A percentile compares a stretch with the other conserved stretches of the same genome.
phyloP scores from a whole-genome alignment of 2,329 filamentous ascomycete species.

The Microascus cirrosus region DNA sequence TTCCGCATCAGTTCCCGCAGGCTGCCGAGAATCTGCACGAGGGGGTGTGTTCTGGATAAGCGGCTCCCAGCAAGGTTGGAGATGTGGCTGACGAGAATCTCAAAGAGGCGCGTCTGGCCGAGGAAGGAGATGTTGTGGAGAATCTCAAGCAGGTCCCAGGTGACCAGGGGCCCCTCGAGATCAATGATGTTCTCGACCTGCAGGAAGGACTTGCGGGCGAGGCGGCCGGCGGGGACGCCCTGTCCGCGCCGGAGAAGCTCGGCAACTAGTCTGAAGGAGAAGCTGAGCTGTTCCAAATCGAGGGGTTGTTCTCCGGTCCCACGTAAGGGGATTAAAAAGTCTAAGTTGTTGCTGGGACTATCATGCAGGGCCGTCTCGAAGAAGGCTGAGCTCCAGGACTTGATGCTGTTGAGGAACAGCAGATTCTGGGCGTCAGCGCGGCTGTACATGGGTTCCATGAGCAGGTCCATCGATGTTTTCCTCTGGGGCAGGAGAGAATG shows the following conservation, averaged over 20 bases:
- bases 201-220: constrained; percentile 13
- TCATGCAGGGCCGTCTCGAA: not conserved
- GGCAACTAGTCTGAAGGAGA: constrained; percentile 8
- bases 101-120: constrained; percentile 5
- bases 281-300: constrained; percentile 7
- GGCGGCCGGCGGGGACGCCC: constrained; percentile 10
- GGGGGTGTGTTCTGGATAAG: not conserved
- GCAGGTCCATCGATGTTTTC: not conserved
- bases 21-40: not conserved
- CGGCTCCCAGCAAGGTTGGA: constrained; percentile 4
- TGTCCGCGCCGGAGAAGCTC: constrained; percentile 8
- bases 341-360: not conserved
- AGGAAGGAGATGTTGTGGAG: constrained; percentile 6
- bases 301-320: not conserved
- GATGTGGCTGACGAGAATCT: constrained; percentile 8
- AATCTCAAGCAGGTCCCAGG: constrained; percentile 9
- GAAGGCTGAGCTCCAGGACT: constrained; percentile 5
- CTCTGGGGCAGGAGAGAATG: not conserved
- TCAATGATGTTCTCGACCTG: constrained; percentile 9
- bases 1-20: not conserved
- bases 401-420: constrained; percentile 7
- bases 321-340: not conserved
- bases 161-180: constrained; percentile 8
- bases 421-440: not conserved
- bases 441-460: not conserved